Evolutionary conservation across 75 land plant genomes (phyloP), one percentile per base, ranked within the genome.

Genomic region (Picea glauca): DNA sequence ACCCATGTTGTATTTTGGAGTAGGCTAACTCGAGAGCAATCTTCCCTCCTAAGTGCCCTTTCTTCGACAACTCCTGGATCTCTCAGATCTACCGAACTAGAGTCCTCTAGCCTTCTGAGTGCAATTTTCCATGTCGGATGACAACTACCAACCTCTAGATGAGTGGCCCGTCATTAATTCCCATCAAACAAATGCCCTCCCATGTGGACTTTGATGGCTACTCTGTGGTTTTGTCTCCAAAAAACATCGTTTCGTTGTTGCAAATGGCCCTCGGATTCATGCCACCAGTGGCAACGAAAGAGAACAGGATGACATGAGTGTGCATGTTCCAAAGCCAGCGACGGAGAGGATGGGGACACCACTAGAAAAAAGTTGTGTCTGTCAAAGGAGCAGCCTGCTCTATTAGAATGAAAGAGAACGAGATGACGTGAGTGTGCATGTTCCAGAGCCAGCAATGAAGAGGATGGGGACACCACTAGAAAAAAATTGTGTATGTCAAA

Each of bases 401-500:
- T 26, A 26, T 26, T 26, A 26, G 26, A 26, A 26, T 26, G 26
- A 26, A 26, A 26, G 26, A 8, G 33, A 43, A 56, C 38, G 61
- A 58, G 58, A 60, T 11, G 62, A 5, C 3, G 3, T 26, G 84
- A 56, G 78, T 59, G 66, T 56, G 74, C 58, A 0, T 76, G 46
- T 3, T 81, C 68, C 65, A 32, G 81, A 60, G 33, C 85, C 64
- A 74, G 86, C 75, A 35, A 82, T 26, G 93, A 89, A 67, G 91
- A 89, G 26, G 93, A 89, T 5, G 93, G 66, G 13, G 96, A 85
- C 7, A 78, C 72, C 3, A 84, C 89, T 13, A 84, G 97, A 75
- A 96, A 94, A 88, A 94, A 94, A 82, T 88, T 94, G 13, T 82
- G 99, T 32, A 82, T 94, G 21, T 88, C 97, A 31, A 94, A 96